These are phyloP conservation scores for Phytophthora megakarya DNA, from an alignment of 352 stramenopile species.

Conservation along the genomic window DNA sequence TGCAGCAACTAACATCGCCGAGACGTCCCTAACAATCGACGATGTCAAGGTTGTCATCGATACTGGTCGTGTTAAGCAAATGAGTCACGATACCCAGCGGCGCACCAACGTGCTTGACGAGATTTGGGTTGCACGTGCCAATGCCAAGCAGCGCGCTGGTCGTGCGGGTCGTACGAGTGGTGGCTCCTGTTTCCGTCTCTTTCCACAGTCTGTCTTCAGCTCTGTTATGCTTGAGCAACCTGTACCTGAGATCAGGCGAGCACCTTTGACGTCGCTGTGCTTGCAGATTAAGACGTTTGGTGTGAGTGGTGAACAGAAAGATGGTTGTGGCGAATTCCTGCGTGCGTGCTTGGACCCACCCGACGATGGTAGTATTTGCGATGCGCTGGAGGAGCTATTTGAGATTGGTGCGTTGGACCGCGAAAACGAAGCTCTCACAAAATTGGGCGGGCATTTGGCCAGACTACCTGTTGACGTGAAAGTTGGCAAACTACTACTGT, in stretches of 20 bases:
- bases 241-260: constrained; percentile 95
- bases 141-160: constrained; percentile 88
- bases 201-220: constrained; percentile 77
- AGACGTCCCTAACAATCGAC: constrained; percentile 96
- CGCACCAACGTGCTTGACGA: constrained; percentile 91
- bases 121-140: constrained; percentile 91
- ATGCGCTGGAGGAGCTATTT: constrained; percentile 91
- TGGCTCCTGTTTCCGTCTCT: constrained; percentile 91
- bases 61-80: constrained; percentile 93
- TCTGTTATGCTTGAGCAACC: constrained; percentile 78
- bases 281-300: constrained; percentile 94
- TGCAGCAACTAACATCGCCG: constrained; percentile 96
- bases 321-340: constrained; percentile 83
- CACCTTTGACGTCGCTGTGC: constrained; percentile 94
- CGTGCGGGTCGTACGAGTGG: constrained; percentile 93
- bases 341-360: constrained; percentile 93
- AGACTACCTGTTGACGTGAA: constrained; percentile 96
- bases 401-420: constrained; percentile 86
- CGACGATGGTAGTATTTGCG: constrained; percentile 80
- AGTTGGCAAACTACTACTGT: constrained; percentile 97
- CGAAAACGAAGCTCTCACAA: constrained; percentile 85
- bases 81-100: constrained; percentile 76
- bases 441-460: constrained; percentile 92
- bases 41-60: constrained; percentile 97
- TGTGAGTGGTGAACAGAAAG: constrained; percentile 45